These are phyloP conservation scores for Calonectria multiphialidica DNA, from an alignment of 2,329 filamentous ascomycete genomes.

Conservation along the genomic window DNA sequence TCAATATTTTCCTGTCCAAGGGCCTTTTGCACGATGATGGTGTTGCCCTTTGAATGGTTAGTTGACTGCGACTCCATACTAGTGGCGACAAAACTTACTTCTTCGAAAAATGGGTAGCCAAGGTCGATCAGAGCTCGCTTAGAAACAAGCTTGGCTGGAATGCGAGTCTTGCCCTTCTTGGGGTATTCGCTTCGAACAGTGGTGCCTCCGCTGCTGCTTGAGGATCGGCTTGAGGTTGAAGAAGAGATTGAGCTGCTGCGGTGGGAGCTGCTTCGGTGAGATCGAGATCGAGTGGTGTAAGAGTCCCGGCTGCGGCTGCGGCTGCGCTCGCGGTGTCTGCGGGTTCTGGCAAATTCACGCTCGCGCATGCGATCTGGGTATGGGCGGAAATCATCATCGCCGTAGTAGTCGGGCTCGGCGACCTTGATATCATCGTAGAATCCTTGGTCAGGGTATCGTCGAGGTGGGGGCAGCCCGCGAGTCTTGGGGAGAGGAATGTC, in stretches of 20 bases:
- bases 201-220: constrained; percentile 62
- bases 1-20: constrained; percentile 93
- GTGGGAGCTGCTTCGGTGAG: constrained; percentile 55
- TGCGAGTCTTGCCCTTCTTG: constrained; percentile 89
- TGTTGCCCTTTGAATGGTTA: constrained; percentile 71
- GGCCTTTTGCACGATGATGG: constrained; percentile 85
- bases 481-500: constrained; percentile 79
- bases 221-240: constrained; percentile 57
- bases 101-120: constrained; percentile 88
- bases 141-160: constrained; percentile 84
- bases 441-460: constrained; percentile 66
- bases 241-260: constrained; percentile 59
- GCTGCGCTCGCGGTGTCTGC: constrained; percentile 57
- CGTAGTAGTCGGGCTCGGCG: constrained; percentile 75
- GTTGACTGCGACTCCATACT: background rate
- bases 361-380: constrained; percentile 72
- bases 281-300: constrained; percentile 53
- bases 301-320: constrained; percentile 47
- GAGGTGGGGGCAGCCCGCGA: constrained; percentile 69
- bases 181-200: constrained; percentile 74
- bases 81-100: constrained; percentile 65
- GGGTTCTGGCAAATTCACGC: constrained; percentile 67
- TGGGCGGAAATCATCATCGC: constrained; percentile 78
- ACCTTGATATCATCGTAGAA: constrained; percentile 76
- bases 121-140: constrained; percentile 85